Evolutionary conservation across 1,284 basidiomycete genomes (phyloP).

Genomic region (Sparassis latifolia): DNA sequence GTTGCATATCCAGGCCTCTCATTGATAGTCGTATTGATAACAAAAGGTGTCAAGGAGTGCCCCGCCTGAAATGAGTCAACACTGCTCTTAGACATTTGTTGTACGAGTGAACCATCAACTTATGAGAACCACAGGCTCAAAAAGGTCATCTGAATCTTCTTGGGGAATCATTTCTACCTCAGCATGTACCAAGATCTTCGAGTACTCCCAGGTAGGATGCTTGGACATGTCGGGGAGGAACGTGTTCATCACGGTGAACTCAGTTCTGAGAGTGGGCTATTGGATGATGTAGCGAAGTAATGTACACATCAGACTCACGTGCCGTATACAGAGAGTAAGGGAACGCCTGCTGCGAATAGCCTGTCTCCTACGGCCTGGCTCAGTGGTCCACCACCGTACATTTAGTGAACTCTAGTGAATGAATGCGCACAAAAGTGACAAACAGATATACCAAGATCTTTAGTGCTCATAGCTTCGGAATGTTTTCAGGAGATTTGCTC

Average conservation of each 20-base stretch:
- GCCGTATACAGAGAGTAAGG: slow-evolving; percentile 1
- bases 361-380: slow-evolving; percentile 3
- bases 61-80: no score
- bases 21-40: slow-evolving; percentile 23
- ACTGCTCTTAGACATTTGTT: no score
- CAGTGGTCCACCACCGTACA: slow-evolving; percentile 4
- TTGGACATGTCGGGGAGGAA: background rate
- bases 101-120: background rate
- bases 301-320: background rate
- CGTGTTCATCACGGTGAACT: no score
- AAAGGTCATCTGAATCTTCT: background rate
- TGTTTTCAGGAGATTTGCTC: no score
- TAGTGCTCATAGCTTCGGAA: no score
- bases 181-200: background rate
- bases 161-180: slow-evolving; percentile 2
- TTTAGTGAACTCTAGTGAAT: background rate
- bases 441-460: background rate
- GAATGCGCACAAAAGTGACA: no score
- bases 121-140: slow-evolving; percentile 4
- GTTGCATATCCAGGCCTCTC: slow-evolving; percentile 29
- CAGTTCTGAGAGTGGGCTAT: no score
- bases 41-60: slow-evolving; percentile 9
- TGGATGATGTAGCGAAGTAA: no score
- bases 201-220: slow-evolving; percentile 3
- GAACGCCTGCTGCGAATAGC: slow-evolving; percentile 1